Evolutionary conservation across 2,329 filamentous ascomycete genomes (phyloP), one percentile per base, ranked within the genome.

Genomic region (Cladosporium cucumerinum): DNA sequence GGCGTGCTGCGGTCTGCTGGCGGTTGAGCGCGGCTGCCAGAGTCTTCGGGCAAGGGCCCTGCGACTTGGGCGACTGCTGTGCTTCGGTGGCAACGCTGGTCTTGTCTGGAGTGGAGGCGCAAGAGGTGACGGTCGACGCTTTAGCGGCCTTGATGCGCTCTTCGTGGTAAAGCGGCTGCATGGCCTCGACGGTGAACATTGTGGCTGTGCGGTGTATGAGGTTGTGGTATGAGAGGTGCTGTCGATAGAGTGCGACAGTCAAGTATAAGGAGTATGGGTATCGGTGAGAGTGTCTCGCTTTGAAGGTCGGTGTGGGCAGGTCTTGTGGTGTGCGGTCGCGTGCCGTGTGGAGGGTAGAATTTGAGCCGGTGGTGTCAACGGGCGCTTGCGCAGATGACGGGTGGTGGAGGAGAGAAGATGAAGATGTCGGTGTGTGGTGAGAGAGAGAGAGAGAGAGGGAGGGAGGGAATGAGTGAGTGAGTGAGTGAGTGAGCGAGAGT

Each of bases 91-190:
- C 25, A 12, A 32, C 28, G 28, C 51, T 48, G n/a, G 48, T 65
- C 34, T 46, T 39, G 57, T 14, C 43, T 73, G 77, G 82, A 85
- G 11, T 64, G 80, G 86, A 92, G 77, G 8, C 74, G 30, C 70
- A 76, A 3, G 74, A 80, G 57, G 84, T 82, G 69, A 82, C 30
- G 21, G 36, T 61, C 2, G 25, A 30, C 21, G 23, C 16, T 32
- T 23, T 34, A 12, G 34, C 43, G 55, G 34, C 57, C 46, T 46
- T 55, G 34, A 36, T 48, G 61, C 55, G 63, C 63, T 65, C 63
- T 26, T 65, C 63, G 57, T 36, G 28, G 63, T 65, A 65, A 10
- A 26, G 39, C 21, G 63, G 39, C 46, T 54, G 57, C 54, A 65
- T 58, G 21, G 58, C 48, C 26, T 65, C 63, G 34, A 59, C 63